Evolutionary conservation across 306 rosid genomes (phyloP), one percentile per base, ranked within the genome.

Genomic region (Casuarina glauca): DNA sequence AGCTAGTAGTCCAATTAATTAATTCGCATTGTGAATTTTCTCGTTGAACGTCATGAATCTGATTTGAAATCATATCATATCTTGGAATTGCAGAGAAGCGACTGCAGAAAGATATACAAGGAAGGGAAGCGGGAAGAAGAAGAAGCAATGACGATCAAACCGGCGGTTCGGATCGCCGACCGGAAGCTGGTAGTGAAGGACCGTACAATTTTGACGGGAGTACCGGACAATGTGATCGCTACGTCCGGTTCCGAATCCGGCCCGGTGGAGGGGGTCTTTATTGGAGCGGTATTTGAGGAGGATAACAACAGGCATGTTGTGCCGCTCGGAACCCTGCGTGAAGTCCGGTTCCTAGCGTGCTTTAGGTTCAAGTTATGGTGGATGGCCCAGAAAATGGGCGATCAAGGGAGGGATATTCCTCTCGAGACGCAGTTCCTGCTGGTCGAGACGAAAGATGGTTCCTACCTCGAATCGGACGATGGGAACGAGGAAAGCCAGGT

Each of bases 321-420:
- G 58, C 50, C 89, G 0, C 45, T 95, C 0, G 98, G 98, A 8
- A 81, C 81, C 0, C 57, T 92, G 2, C 82, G 74, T 7, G 88
- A 87, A 41, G 90, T 91, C 13, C 85, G 97, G 42, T 95, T 95
- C 87, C 39, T 89, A 80, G 91, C 98, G 26, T 87, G 93, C 70
- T 95, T 95, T 70, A 83, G 98, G 52, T 95, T 95, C 90, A 95
- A 95, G 88, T 61, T 95, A 0, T 95, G 97, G 97, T 95, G 97
- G 99, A 95, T 95, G 99, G 86, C 97, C 8, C 99, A 95, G 73
- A 93, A 86, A 53, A 93, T 91, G 97, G 99, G 99, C 6, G 89
- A 87, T 13, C 80, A 50, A 67, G 97, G 97, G 12, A 76, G 81
- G 1, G 93, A 95, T 4, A 84, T 95, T 55, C 99, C 97, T 0